These are phyloP conservation scores for Mycena haematopus DNA, from an alignment of 768 basidiomycete genomes.

Conservation along the genomic window DNA sequence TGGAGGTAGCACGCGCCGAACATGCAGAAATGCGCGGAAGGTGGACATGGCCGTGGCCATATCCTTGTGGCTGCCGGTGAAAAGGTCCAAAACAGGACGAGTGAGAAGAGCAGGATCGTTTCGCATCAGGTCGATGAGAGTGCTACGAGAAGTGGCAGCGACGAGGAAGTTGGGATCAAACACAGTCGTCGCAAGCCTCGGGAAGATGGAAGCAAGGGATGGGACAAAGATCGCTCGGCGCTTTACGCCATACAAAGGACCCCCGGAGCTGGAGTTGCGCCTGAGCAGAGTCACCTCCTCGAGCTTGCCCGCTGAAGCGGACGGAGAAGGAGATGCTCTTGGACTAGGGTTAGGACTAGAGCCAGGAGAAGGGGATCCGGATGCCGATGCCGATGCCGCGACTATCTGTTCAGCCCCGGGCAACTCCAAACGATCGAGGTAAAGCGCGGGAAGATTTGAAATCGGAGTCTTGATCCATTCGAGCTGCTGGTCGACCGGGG, in stretches of 20 bases:
- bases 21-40: conserved; percentile 63
- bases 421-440: conserved; percentile 59
- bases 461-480: conserved; percentile 71
- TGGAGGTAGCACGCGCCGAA: conserved; percentile 63
- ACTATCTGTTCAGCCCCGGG: conserved; percentile 32
- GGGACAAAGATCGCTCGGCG: conserved; percentile 73
- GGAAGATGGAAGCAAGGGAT: conserved; percentile 60
- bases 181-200: conserved; percentile 57
- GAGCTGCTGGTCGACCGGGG: conserved; percentile 57
- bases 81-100: conserved; percentile 64
- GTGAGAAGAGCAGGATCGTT: conserved; percentile 75
- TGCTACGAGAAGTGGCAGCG: conserved; percentile 60
- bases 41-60: conserved; percentile 54
- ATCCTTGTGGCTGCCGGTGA: conserved; percentile 58
- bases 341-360: conserved; percentile 42
- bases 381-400: conserved; percentile 10
- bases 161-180: conserved; percentile 60
- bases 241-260: conserved; percentile 53
- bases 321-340: conserved; percentile 33
- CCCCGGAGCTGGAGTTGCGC: conserved; percentile 63
- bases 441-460: conserved; percentile 63
- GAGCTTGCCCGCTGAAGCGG: conserved; percentile 24
- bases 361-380: conserved; percentile 35
- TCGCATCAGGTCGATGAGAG: conserved; percentile 71
- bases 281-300: conserved; percentile 49